Percentiles rank a stretch among this genome's conserved stretches.
phyloP scores from a whole-genome alignment of 257 asterid species.

The Fraxinus excelsior region DNA sequence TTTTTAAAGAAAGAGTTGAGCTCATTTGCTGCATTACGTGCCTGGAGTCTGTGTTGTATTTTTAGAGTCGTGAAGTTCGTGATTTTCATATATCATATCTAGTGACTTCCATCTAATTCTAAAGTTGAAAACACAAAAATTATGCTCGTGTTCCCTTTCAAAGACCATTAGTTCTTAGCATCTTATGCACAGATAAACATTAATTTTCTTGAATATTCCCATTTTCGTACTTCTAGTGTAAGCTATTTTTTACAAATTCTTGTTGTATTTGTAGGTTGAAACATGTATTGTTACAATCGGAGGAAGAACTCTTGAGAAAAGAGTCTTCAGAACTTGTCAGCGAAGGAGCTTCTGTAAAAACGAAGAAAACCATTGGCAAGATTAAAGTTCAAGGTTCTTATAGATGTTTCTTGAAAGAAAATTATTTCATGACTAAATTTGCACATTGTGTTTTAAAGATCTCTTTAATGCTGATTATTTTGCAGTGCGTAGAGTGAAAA shows the following conservation, averaged over 20 bases:
- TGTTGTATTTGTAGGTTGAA: constrained; percentile 48
- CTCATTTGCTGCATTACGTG: background rate
- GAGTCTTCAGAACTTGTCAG: constrained; percentile 67
- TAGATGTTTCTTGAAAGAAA: constrained; percentile 12
- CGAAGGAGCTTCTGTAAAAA: constrained; percentile 75
- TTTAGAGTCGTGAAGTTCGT: background rate
- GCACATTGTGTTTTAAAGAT: background rate
- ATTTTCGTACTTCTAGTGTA: background rate
- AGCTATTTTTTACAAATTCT: constrained; percentile 9
- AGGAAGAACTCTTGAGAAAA: constrained; percentile 78
- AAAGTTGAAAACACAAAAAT: background rate
- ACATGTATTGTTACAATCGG: constrained; percentile 75
- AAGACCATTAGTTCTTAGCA: constrained; percentile 3
- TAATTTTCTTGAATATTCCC: constrained; percentile 6
- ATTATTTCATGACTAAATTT: constrained; percentile 20
- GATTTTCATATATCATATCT: background rate
- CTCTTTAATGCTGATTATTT: constrained; percentile 9
- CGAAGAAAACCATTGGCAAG: constrained; percentile 83
- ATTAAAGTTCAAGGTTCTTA: constrained; percentile 80
- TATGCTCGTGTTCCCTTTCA: background rate
- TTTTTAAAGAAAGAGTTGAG: background rate
- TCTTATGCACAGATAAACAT: constrained; percentile 3
- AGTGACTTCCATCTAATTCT: background rate
- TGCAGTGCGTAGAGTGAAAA: constrained; percentile 87
- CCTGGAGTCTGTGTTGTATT: background rate